Base-by-base conservation (phyloP, 331 rosid species). In the Saraca asoca region DNA sequence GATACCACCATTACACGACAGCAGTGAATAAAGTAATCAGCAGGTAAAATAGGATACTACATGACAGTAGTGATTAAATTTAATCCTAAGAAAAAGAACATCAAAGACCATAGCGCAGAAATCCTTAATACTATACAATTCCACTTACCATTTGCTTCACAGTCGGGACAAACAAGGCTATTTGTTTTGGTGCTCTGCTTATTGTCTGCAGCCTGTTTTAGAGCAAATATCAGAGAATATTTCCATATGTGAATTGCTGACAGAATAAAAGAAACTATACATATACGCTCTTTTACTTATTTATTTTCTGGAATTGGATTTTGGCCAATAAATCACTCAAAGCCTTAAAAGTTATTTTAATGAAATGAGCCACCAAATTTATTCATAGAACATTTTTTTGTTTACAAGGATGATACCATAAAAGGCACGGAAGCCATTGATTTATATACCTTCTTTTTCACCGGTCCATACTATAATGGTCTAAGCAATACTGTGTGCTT, bases 61-160 rank as follows among this genome's bases (percentile, higher is more conserved):
- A 78, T 16, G 37, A 64, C 39, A 57, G 24, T 15, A 20, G 13
- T 16, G 0, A 17, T 66, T 45, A 45, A 20, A 66, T 68, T 24
- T 19, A 35, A 66, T 48, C 62, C 29, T 43, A 14, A 58, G 46
- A 12, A 58, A 59, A 58, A 59, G 38, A 24, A 48, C 51, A 12
- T 54, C n/a, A 2, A 54, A 31, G 17, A 58, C 18, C 10, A 37
- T 19, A 41, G 69, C 17, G 35, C 51, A 49, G 29, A 24, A 51
- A 45, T 15, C 57, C 59, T 24, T 51, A 41, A 68, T 20, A 58
- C 6, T 48, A 58, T 62, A 38, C 43, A 16, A 45, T 51, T 66
- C 67, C 35, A 73, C 92, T 66, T 70, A 94, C 99, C 99, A 67
- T 94, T 94, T 86, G 97, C 99, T 0, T 90, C 88, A 75, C 99